These are phyloP conservation scores for Retiboletus flavoniger DNA, from an alignment of 1,284 basidiomycete species.

Conservation along the genomic window DNA sequence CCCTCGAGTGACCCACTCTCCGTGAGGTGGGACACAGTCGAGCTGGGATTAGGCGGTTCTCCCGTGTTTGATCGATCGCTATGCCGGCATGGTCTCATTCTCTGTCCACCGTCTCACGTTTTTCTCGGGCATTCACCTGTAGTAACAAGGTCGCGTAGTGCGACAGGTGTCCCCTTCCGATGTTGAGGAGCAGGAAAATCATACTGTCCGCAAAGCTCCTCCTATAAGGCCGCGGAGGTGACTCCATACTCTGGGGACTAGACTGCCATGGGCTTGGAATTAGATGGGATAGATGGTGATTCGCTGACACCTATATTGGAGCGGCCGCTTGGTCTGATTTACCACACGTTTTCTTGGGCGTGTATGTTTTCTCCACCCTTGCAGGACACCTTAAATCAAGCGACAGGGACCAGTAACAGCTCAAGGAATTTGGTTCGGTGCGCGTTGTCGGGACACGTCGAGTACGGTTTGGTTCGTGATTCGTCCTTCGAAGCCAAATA, in stretches of 20 bases:
- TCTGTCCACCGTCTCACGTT: slow-evolving; percentile 1
- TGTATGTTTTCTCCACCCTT: slow-evolving; percentile 1
- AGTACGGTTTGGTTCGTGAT: slow-evolving; percentile 4
- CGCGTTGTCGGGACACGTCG: slow-evolving; percentile 8
- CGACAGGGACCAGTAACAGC: background rate
- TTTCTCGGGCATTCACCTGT: background rate
- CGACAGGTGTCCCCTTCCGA: background rate
- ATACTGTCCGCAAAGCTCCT: background rate
- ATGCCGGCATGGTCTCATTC: slow-evolving; percentile 3
- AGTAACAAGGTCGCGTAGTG: background rate
- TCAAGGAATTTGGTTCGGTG: slow-evolving; percentile 4
- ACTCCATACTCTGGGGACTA: background rate
- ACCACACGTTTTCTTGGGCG: slow-evolving; percentile 1
- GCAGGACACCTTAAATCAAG: background rate
- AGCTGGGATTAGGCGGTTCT: slow-evolving; percentile 4
- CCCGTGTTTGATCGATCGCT: slow-evolving; percentile 1
- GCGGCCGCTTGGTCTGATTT: background rate
- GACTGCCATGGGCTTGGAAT: background rate
- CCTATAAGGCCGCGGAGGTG: background rate
- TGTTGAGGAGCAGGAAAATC: background rate
- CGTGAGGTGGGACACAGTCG: slow-evolving; percentile 5
- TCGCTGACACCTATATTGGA: background rate
- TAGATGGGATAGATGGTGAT: background rate
- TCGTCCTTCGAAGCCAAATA: slow-evolving; percentile 1
- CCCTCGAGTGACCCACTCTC: slow-evolving; percentile 3